Percentiles rank a stretch among this genome's conserved stretches.
These are phyloP conservation scores for Kingdonia uniflora DNA, from an alignment of 164 flowering plant genomes.

Conservation along the genomic window DNA sequence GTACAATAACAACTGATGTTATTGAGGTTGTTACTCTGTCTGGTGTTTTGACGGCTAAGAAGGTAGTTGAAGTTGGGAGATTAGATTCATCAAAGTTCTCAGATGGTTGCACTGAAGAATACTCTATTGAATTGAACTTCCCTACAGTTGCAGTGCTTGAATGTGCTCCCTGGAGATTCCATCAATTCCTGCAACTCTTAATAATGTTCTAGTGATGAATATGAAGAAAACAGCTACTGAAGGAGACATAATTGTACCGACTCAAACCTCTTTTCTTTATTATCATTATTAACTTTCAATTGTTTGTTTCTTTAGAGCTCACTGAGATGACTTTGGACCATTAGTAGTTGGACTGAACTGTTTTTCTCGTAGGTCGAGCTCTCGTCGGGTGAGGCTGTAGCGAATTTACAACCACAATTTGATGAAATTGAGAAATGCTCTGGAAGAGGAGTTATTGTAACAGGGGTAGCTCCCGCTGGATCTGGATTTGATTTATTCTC, in stretches of 20 bases:
- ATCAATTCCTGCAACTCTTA: slow-evolving; percentile 39
- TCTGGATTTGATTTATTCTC: slow-evolving; percentile 26
- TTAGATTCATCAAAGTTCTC: slow-evolving; percentile 9
- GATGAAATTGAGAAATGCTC: slow-evolving; percentile 22
- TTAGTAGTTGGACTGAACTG: no score
- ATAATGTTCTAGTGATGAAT: slow-evolving; percentile 36
- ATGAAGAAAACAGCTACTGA: slow-evolving; percentile 32
- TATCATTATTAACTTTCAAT: neutral
- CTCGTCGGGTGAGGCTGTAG: slow-evolving; percentile 20
- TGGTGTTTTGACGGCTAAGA: slow-evolving; percentile 60
- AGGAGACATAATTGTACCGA: slow-evolving; percentile 38
- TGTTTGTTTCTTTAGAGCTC: no score
- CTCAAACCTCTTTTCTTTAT: neutral
- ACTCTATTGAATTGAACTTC: slow-evolving; percentile 56
- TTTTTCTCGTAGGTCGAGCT: slow-evolving; percentile 20
- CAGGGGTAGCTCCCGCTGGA: slow-evolving; percentile 23
- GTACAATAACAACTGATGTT: slow-evolving; percentile 22
- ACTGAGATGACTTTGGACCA: no score
- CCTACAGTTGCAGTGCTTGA: slow-evolving; percentile 36
- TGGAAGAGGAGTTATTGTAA: slow-evolving; percentile 24
- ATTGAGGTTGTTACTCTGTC: slow-evolving; percentile 61
- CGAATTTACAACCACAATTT: slow-evolving; percentile 22
- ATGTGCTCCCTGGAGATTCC: slow-evolving; percentile 27
- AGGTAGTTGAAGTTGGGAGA: slow-evolving; percentile 14
- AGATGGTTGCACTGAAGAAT: slow-evolving; percentile 16